Percentiles rank a stretch among this genome's conserved stretches.
phyloP scores from a whole-genome alignment of 2,329 filamentous ascomycete genomes.

The Coniochaeta sp. region DNA sequence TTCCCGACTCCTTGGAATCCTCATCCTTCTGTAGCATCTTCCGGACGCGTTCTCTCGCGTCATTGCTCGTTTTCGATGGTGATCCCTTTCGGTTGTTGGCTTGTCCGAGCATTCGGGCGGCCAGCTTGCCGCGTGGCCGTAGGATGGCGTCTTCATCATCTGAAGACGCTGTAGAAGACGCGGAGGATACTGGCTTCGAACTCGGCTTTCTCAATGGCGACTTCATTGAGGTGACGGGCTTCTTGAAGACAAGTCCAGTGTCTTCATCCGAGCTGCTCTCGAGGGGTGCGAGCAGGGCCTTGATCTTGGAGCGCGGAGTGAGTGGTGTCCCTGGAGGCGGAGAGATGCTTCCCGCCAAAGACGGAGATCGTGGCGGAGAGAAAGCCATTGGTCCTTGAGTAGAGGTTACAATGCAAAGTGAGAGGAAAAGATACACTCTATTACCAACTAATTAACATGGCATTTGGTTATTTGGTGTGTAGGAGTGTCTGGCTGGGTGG shows the following conservation, averaged over 20 bases:
- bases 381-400: constrained; percentile 36
- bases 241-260: background rate
- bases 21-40: constrained; percentile 29
- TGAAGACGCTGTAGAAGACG: constrained; percentile 5
- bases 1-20: constrained; percentile 13
- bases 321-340: constrained; percentile 33
- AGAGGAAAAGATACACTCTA: background rate
- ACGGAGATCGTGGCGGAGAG: constrained; percentile 29
- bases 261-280: constrained; percentile 44
- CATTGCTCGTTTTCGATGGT: constrained; percentile 18
- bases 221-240: background rate
- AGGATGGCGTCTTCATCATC: constrained; percentile 37
- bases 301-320: constrained; percentile 32
- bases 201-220: background rate
- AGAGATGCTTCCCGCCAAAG: constrained; percentile 29
- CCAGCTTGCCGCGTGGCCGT: constrained; percentile 55
- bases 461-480: background rate
- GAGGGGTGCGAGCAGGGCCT: constrained; percentile 42
- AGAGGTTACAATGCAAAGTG: background rate
- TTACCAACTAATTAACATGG: background rate
- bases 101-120: constrained; percentile 51
- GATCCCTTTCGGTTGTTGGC: constrained; percentile 14
- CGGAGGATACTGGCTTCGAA: background rate
- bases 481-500: background rate
- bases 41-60: constrained; percentile 33